Evolutionary conservation across 345 rosid species (phyloP), one percentile per base, ranked within the genome.

Genomic region (Turritis glabra): DNA sequence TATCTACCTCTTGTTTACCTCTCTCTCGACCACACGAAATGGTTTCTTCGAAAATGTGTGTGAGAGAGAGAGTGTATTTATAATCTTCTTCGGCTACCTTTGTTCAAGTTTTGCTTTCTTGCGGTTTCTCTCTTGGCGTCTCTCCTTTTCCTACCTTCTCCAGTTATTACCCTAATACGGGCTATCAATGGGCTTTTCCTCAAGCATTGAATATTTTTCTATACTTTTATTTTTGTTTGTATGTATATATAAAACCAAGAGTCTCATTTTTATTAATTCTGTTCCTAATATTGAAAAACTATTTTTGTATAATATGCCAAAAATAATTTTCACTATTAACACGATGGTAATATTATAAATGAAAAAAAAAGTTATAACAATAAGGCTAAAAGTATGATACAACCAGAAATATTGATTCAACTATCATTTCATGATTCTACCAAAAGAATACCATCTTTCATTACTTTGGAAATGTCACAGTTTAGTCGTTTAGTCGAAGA

Each of bases 141-240:
- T 73, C 14, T 59, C 21, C 11, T 2, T 13, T 50, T 61, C 58
- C 5, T 47, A 11, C 35, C 44, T 21, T 41, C 54, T 41, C 55
- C 25, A 17, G 51, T n/a, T 71, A 25, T 22, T 23, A 50, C 30
- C 76, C 14, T 61, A 26, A 11, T 27, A 51, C 62, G 61, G 77
- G 29, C 48, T 74, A 14, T 33, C 23, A 73, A n/a, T 55, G 64
- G 48, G 57, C 21, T 32, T 68, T 55, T n/a, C 54, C 55, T 26
- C 30, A 17, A 53, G 14, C 8, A 38, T 17, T 53, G 8, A 23
- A 2, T 0, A 29, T 19, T 14, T 47, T 47, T 17, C 12, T 67
- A 12, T 37, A 7, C 0, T 26, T 52, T 7, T 51, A 3, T n/a
- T 19, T 41, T 44, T 44, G 10, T 44, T 46, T 32, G 7, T 32